Evolutionary conservation across 257 asterid genomes (phyloP), one percentile per base, ranked within the genome.

Genomic region (Solanum neorickii): DNA sequence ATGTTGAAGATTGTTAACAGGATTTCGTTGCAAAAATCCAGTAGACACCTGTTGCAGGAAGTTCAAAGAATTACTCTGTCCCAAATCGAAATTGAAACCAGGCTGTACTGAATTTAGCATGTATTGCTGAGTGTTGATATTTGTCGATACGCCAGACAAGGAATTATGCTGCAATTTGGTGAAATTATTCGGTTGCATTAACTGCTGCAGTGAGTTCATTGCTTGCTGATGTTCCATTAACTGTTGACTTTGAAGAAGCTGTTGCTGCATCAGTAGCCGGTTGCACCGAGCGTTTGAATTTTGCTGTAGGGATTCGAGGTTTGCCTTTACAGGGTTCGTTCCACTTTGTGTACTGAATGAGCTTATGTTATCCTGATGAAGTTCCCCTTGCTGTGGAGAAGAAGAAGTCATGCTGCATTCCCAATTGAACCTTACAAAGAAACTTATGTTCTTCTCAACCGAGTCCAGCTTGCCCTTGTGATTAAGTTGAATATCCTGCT

Each of bases 31-130:
- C 23, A 95, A 86, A 89, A 98, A 92, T 87, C 88, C 88, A 88
- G 93, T 86, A 86, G 94, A 88, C 74, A 91, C 96, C 91, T 93
- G 99, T 91, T 94, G 98, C 91, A 95, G 86, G 70, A 94, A 93
- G 89, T 92, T 94, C 85, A 92, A 92, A 33, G 90, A 87, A 91
- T 92, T 94, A 70, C 95, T 93, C 86, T 93, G 98, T 69, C 95
- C 96, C 85, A 92, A 88, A 86, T 94, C 97, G 49, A 92, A 41
- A 88, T 87, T 93, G 31, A 95, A 90, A 91, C 93, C 90, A 88
- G 95, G 86, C 90, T 93, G 98, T 29, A 92, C 84, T 20, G 93
- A 59, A 90, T 91, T 95, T 89, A 94, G 88, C 92, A 93, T 92
- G 85, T 85, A 93, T 89, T 92, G 98, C 86, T 95, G 97, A 85